phyloP scores from a whole-genome alignment of 129 eudicot genomes.

The sunflower (Helianthus annuus) region DNA sequence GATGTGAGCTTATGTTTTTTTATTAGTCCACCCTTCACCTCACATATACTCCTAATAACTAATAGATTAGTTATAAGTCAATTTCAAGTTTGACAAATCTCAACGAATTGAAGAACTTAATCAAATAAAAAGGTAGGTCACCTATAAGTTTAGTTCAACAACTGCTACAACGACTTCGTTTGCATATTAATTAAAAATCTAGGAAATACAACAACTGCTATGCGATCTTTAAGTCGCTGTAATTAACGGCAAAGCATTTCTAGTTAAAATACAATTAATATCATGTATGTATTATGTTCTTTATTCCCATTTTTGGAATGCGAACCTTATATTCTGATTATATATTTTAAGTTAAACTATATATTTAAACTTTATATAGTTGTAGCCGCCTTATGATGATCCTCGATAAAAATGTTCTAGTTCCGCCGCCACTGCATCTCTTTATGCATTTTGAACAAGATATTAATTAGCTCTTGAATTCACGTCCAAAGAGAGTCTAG shows the following conservation, averaged over 20 bases:
- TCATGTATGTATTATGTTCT: background rate
- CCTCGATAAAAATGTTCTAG: no score
- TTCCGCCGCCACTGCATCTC: background rate
- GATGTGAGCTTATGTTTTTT: no score
- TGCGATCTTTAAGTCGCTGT: background rate
- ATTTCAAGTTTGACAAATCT: background rate
- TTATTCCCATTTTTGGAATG: background rate
- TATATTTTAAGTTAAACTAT: no score
- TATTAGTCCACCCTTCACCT: no score
- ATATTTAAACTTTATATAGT: no score
- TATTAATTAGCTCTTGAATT: background rate
- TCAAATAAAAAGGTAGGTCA: background rate
- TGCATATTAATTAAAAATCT: background rate
- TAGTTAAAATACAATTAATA: background rate
- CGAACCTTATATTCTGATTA: background rate
- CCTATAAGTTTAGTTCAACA: background rate
- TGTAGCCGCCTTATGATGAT: no score
- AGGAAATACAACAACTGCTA: background rate
- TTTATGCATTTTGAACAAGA: background rate
- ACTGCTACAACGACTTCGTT: background rate
- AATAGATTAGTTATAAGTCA: background rate
- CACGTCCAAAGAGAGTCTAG: slow-evolving; percentile 64
- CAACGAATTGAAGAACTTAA: background rate
- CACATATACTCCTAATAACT: no score
- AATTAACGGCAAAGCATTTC: background rate